Conservation (phyloP, 2,329 filamentous ascomycete genomes). For the Botrytis pseudocinerea region DNA sequence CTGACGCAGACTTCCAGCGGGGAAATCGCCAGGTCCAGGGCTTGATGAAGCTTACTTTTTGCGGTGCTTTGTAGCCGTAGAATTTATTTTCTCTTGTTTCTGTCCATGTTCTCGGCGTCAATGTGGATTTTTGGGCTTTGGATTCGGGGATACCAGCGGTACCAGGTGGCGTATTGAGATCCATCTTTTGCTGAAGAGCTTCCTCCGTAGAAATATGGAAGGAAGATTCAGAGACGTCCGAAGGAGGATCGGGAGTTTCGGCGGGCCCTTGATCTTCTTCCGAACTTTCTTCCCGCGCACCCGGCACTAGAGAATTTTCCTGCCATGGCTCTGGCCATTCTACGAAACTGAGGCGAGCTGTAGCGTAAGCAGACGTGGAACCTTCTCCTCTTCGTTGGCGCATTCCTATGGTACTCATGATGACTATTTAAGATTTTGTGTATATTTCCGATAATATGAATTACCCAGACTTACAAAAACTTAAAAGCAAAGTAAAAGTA, state of each 20-base stretch:
- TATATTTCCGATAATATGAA: background rate
- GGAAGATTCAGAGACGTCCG: background rate
- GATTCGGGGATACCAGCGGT: background rate
- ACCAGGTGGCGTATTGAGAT: background rate
- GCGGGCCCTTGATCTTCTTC: background rate
- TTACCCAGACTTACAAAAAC: background rate
- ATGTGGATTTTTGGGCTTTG: background rate
- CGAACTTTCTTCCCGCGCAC: too few species aligned
- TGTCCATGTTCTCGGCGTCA: background rate
- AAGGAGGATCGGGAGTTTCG: background rate
- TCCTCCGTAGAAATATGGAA: too few species aligned
- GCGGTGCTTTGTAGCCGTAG: background rate
- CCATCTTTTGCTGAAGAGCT: background rate
- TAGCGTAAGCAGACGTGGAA: background rate
- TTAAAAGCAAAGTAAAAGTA: background rate
- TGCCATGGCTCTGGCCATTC: background rate
- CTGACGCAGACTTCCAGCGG: background rate
- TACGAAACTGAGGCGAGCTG: background rate
- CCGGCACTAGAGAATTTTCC: background rate
- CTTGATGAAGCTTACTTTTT: background rate
- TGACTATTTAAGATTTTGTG: background rate
- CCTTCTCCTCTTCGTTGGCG: too few species aligned
- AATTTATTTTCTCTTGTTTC: background rate
- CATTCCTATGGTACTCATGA: slow-evolving; percentile 6
- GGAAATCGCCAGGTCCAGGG: background rate